Conservation (phyloP, 352 stramenopile genomes). For the Globisporangium paroecandrum region DNA sequence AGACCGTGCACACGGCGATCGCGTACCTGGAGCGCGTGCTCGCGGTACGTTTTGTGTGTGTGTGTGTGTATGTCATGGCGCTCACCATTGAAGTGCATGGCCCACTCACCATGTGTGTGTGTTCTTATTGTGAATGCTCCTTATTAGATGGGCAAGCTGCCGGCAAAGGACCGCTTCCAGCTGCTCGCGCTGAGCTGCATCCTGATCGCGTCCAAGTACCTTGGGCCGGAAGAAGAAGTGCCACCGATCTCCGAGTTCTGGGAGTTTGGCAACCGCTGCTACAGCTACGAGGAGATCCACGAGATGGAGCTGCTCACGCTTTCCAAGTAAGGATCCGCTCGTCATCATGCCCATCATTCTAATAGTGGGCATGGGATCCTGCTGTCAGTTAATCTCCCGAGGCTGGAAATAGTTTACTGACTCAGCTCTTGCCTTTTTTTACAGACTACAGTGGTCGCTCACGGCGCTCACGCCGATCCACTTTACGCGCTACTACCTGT, state of each 20-base stretch:
- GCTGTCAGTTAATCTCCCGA: not conserved
- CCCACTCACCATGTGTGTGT: not conserved
- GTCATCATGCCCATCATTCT: not conserved
- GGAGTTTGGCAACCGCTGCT: constrained; percentile 84
- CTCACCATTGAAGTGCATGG: not conserved
- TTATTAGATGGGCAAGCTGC: constrained; percentile 34
- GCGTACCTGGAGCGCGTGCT: constrained; percentile 81
- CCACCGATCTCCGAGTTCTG: constrained; percentile 80
- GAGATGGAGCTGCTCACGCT: constrained; percentile 62
- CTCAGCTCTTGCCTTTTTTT: constrained; percentile 11
- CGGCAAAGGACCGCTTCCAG: constrained; percentile 77
- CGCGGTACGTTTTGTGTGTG: constrained; percentile 18
- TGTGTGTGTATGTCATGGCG: not conserved
- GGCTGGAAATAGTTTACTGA: constrained; percentile 13
- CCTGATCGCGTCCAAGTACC: constrained; percentile 77
- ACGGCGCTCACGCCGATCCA: constrained; percentile 71
- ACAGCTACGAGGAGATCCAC: constrained; percentile 82
- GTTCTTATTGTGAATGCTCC: not conserved
- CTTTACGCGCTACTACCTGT: constrained; percentile 80
- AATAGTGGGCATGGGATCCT: not conserved
- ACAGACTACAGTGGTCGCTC: constrained; percentile 70
- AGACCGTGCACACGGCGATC: constrained; percentile 74
- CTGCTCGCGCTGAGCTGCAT: constrained; percentile 79
- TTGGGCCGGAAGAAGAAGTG: constrained; percentile 76
- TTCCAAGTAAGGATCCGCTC: constrained; percentile 29